Percentiles rank a stretch among this genome's conserved stretches.
These are phyloP conservation scores for Camellia japonica DNA, from an alignment of 148 eudicot genomes.

Conservation along the genomic window DNA sequence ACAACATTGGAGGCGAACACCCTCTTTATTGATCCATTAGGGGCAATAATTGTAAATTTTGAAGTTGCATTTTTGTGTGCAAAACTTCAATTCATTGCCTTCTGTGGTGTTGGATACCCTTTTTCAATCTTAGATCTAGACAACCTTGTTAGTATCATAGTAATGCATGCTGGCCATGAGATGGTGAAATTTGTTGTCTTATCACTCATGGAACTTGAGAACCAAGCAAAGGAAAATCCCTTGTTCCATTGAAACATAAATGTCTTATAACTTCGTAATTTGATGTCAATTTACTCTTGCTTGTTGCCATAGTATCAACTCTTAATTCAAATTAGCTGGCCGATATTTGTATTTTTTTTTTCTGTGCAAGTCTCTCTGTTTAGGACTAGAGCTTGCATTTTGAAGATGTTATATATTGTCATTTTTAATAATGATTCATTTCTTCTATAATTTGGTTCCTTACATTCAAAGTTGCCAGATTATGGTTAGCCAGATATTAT, in stretches of 20 bases:
- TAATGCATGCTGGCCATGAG: background rate
- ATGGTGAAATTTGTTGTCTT: constrained; percentile 9
- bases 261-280: too few relatives aligned
- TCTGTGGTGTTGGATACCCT: background rate
- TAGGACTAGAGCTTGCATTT: background rate
- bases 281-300: background rate
- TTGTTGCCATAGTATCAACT: background rate
- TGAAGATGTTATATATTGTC: background rate
- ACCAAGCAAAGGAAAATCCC: too few relatives aligned
- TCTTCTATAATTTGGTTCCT: background rate
- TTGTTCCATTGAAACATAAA: too few relatives aligned
- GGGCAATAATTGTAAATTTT: too few relatives aligned
- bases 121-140: background rate
- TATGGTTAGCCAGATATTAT: background rate
- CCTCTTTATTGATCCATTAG: too few relatives aligned
- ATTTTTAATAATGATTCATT: background rate
- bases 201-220: background rate
- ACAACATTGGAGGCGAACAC: too few relatives aligned
- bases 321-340: background rate
- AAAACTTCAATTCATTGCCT: background rate
- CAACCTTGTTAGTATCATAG: background rate
- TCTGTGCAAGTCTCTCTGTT: background rate
- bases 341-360: background rate
- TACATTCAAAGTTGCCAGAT: background rate
- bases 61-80: background rate